Conservation (phyloP, 2,329 filamentous ascomycete species). For the Fusarium annulatum region DNA sequence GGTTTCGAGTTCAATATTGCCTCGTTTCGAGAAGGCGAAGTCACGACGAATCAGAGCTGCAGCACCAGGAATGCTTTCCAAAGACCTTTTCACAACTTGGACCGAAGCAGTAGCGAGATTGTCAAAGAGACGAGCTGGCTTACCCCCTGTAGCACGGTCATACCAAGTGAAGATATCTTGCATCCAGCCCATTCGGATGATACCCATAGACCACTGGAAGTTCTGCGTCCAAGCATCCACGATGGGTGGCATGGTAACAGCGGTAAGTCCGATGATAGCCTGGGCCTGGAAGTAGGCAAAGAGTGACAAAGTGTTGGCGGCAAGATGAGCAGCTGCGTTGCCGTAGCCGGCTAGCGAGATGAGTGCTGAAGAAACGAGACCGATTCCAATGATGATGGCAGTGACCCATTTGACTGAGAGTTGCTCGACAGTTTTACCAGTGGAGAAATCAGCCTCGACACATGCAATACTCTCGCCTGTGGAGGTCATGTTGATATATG, state of each 20-base stretch:
- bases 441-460: conserved; percentile 87
- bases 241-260: conserved; percentile 84
- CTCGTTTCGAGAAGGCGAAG: conserved; percentile 64
- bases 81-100: conserved; percentile 75
- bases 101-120: conserved; percentile 80
- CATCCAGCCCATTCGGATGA: conserved; percentile 85
- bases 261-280: conserved; percentile 87
- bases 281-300: conserved; percentile 95
- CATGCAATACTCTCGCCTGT: conserved; percentile 77
- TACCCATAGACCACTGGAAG: conserved; percentile 98
- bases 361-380: conserved; percentile 84
- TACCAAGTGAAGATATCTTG: conserved; percentile 95
- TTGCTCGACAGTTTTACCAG: conserved; percentile 91
- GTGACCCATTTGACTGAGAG: conserved; percentile 89
- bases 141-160: conserved; percentile 90
- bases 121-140: conserved; percentile 80
- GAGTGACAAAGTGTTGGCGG: conserved; percentile 89
- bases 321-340: conserved; percentile 93
- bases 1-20: conserved; percentile 63
- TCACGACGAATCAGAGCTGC: conserved; percentile 64
- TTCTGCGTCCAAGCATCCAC: conserved; percentile 95
- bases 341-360: conserved; percentile 91
- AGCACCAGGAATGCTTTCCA: conserved; percentile 54
- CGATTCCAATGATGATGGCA: conserved; percentile 86
- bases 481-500: conserved; percentile 79